Base-by-base conservation (phyloP, 441 rosid genomes). In the Macaranga tanarius region DNA sequence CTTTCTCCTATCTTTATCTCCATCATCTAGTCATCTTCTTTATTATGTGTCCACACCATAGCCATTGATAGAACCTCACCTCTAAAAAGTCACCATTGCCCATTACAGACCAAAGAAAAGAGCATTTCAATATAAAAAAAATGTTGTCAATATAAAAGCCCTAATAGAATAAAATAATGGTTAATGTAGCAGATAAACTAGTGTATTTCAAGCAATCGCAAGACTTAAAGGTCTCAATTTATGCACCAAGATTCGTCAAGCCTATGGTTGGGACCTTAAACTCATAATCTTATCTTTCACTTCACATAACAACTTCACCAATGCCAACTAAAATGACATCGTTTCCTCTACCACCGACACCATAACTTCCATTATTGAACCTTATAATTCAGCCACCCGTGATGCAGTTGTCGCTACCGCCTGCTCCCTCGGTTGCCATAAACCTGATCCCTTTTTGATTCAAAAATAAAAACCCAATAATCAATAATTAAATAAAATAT, bases 191-290 rank as follows among this genome's bases (percentile, higher is more conserved):
- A 34, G 94, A 95, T 73, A 95, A 92, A 85, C 79, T 95, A 70
- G 90, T 92, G 62, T 87, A 86, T 84, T 95, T 75, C 99, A 88
- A 83, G 95, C 91, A 75, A 83, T 93, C 65, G 90, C 99, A 2
- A 98, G 99, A 69, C 86, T 95, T 44, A 91, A 93, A 75, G 98
- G 93, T 78, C 79, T 84, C 71, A 95, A 90, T 81, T 82, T 95
- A 74, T 95, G 99, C 66, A 90, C 92, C 0, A 97, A 95, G 83
- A 91, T 92, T 81, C 99, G 93, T 42, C 93, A 87, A 76, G 98
- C 99, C 59, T 96, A 95, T 80, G 86, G 86, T 66, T 92, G 99
- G 98, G 98, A 95, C 90, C 86, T 95, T 23, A 98, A 95, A 77
- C 98, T 93, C 71, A 98, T 98, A 63, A 83, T 95, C 89, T 88